Evolutionary conservation across 148 eudicot species (phyloP).

Genomic region (Beta vulgaris): DNA sequence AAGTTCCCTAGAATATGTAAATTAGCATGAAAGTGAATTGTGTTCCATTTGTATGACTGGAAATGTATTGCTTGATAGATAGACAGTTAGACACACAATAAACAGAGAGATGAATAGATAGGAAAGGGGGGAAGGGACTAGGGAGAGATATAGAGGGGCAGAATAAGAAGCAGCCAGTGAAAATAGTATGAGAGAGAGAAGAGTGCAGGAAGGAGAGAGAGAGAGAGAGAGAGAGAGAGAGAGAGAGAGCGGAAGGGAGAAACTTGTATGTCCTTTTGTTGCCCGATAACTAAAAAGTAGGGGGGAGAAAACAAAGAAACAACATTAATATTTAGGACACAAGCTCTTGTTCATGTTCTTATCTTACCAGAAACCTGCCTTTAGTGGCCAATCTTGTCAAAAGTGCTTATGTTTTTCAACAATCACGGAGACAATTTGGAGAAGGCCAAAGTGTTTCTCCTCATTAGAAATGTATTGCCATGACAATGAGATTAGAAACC

Average conservation of each 20-base stretch:
- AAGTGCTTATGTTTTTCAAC: too few species aligned
- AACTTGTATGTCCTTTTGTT: neutral
- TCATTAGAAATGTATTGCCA: too few species aligned
- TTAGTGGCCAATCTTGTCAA: neutral
- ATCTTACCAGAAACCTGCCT: neutral
- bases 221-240: neutral
- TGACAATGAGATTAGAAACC: too few species aligned
- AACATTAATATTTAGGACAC: neutral
- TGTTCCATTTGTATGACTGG: neutral
- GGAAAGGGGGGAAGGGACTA: too few species aligned
- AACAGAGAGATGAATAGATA: too few species aligned
- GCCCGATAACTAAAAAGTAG: neutral
- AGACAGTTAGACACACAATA: too few species aligned
- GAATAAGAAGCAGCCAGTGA: neutral
- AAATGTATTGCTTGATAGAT: neutral
- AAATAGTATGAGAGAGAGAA: neutral
- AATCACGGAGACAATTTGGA: too few species aligned
- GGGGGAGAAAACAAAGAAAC: neutral
- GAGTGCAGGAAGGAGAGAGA: neutral
- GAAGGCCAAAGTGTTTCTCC: too few species aligned
- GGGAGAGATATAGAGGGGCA: too few species aligned
- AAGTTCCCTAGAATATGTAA: too few species aligned
- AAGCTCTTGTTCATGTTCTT: neutral
- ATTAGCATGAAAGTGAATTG: neutral
- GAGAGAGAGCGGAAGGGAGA: neutral